phyloP scores from a whole-genome alignment of 768 basidiomycete species.

The Boletus subparvulus region DNA sequence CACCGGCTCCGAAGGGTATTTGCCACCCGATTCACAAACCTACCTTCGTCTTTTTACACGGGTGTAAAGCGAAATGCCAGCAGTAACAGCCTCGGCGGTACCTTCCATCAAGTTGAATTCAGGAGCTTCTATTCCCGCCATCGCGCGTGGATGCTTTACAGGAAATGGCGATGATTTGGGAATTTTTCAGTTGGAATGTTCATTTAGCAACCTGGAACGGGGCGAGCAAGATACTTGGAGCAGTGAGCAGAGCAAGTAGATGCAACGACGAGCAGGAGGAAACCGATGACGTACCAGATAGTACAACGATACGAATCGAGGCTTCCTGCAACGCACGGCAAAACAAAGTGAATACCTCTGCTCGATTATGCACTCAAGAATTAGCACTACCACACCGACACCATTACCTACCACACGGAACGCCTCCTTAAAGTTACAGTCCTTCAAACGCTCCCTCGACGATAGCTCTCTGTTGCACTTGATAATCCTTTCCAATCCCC shows the following conservation, averaged over 20 bases:
- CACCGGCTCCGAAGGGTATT: no score
- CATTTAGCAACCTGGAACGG: no score
- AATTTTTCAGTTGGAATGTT: no score
- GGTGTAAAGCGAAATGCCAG: not conserved
- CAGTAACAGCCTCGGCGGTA: not conserved
- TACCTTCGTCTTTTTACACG: not conserved
- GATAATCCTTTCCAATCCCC: constrained; percentile 70
- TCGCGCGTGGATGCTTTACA: not conserved
- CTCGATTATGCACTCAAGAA: not conserved
- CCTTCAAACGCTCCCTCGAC: constrained; percentile 57
- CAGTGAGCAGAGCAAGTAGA: no score
- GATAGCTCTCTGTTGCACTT: constrained; percentile 60
- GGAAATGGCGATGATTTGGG: no score
- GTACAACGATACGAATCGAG: no score
- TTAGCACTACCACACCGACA: not conserved
- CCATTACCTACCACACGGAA: not conserved
- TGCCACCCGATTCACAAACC: not conserved
- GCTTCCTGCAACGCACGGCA: no score
- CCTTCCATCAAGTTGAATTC: not conserved
- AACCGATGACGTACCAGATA: no score
- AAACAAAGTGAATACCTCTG: not conserved
- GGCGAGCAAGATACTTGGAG: no score
- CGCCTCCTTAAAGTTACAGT: constrained; percentile 35
- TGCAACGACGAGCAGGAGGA: no score
- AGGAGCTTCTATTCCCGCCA: not conserved